Base-by-base conservation (phyloP, 345 rosid species). In the Sonneratia caseolaris region DNA sequence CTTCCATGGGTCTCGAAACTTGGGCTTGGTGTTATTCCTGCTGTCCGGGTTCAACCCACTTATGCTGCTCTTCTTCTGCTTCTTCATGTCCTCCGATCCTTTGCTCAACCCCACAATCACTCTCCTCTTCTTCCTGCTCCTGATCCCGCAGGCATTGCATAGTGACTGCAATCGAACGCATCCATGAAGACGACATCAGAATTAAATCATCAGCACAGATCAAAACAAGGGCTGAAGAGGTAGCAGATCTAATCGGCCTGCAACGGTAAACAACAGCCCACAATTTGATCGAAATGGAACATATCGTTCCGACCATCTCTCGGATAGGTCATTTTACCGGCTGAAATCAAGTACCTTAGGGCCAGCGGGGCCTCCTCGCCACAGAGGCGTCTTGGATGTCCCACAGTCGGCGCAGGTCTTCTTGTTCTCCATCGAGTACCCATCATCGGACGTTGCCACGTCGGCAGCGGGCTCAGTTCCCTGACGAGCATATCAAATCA, bases 101-200 rank as follows among this genome's bases (percentile, higher is more conserved):
- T 85, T 87, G 57, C 66, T 76, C 21, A 82, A 45, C 3, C 88
- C 86, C 48, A 88, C 40, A 55, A 82, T 78, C 2, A 85, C 86
- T 32, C 98, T 74, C 75, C 84, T 87, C 76, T 90, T 94, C 82
- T 94, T 94, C 84, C 93, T 84, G 87, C 96, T 94, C 71, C 93
- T 86, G 79, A 94, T 94, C 77, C 98, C 98, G 51, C 98, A 94
- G 5, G 98, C 98, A 80, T 94, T 94, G 68, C 98, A 94, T 2
- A 94, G 76, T 12, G 98, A 94, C 98, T 94, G 83, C 77, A 74
- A 12, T 47, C 61, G 68, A 62, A 53, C 21, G 15, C 57, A 53
- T 3, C 57, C 57, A 21, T 16, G 35, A 16, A 37, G 42, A 65
- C 21, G 45, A 32, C 40, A 32, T 68, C 14, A 56, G 32, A 55